A percentile compares a stretch with the other conserved stretches of the same genome.
These are phyloP conservation scores for Pyrus pyrifolia DNA, from an alignment of 306 rosid genomes.

Conservation along the genomic window DNA sequence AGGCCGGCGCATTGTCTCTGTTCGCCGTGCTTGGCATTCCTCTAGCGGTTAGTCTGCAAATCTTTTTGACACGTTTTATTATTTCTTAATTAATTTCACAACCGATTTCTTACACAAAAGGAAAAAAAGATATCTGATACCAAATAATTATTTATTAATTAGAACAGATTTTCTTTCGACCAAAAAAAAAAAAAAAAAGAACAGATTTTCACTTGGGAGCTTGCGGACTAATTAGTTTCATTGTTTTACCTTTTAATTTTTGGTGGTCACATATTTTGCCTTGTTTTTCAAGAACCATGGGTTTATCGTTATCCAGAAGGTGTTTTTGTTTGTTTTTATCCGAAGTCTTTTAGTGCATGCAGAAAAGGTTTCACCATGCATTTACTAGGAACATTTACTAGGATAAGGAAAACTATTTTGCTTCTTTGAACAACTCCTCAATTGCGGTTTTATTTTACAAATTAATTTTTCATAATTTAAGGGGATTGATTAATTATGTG, in stretches of 20 bases:
- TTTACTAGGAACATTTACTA: background rate
- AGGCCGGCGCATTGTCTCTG: conserved; percentile 60
- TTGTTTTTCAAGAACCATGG: background rate
- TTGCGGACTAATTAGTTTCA: background rate
- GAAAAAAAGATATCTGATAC: no score
- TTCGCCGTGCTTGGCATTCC: conserved; percentile 73
- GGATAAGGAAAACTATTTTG: background rate
- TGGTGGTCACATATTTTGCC: background rate
- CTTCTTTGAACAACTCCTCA: background rate
- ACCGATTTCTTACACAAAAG: background rate
- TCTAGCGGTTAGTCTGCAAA: conserved; percentile 38
- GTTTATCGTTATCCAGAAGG: background rate
- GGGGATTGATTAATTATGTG: background rate
- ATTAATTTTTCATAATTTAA: background rate
- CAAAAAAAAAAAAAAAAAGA: background rate
- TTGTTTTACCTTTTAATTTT: background rate
- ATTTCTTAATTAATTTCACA: background rate
- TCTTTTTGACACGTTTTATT: background rate
- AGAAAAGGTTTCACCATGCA: background rate
- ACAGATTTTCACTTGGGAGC: background rate
- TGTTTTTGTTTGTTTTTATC: background rate
- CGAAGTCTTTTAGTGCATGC: background rate
- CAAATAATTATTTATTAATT: background rate
- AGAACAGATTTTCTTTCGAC: background rate
- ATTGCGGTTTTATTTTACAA: no score